Conservation (phyloP, 352 stramenopile species). For the Phytophthora crassamura region DNA sequence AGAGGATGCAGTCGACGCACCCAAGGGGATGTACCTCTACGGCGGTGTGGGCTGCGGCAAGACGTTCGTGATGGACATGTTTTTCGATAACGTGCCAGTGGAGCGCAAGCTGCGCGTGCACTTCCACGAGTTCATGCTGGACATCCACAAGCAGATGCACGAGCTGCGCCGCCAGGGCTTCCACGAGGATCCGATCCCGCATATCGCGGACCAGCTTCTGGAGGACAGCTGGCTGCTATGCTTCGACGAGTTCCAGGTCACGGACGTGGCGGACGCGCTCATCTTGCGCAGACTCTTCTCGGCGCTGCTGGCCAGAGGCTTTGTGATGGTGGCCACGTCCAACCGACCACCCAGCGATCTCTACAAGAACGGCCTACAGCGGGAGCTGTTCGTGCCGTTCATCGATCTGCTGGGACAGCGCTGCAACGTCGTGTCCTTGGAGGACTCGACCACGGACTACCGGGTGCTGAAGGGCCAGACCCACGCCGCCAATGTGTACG, state of each 20-base stretch:
- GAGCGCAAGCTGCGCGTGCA: slow-evolving; percentile 92
- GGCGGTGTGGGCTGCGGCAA: slow-evolving; percentile 96
- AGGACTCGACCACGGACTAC: slow-evolving; percentile 86
- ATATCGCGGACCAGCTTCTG: slow-evolving; percentile 90
- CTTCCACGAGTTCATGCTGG: slow-evolving; percentile 98
- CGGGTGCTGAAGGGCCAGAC: slow-evolving; percentile 70
- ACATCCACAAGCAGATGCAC: slow-evolving; percentile 97
- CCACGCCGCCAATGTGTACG: slow-evolving; percentile 80
- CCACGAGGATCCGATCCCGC: slow-evolving; percentile 78
- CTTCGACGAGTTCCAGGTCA: slow-evolving; percentile 99
- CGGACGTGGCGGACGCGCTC: slow-evolving; percentile 96
- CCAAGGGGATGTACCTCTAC: slow-evolving; percentile 96
- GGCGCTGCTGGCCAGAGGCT: slow-evolving; percentile 88
- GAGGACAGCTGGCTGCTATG: slow-evolving; percentile 92
- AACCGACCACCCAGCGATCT: slow-evolving; percentile 94
- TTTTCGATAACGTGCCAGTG: slow-evolving; percentile 89
- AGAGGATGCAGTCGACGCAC: slow-evolving; percentile 38
- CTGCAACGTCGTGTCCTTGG: slow-evolving; percentile 84
- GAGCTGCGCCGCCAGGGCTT: slow-evolving; percentile 89
- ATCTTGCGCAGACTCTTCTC: slow-evolving; percentile 95
- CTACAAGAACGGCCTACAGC: slow-evolving; percentile 97
- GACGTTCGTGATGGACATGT: slow-evolving; percentile 98
- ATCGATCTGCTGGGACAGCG: slow-evolving; percentile 93
- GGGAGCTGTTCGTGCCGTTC: slow-evolving; percentile 96
- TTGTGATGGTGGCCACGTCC: slow-evolving; percentile 97